These are phyloP conservation scores for Posidonia oceanica DNA, from an alignment of 116 monocot species.

Conservation along the genomic window DNA sequence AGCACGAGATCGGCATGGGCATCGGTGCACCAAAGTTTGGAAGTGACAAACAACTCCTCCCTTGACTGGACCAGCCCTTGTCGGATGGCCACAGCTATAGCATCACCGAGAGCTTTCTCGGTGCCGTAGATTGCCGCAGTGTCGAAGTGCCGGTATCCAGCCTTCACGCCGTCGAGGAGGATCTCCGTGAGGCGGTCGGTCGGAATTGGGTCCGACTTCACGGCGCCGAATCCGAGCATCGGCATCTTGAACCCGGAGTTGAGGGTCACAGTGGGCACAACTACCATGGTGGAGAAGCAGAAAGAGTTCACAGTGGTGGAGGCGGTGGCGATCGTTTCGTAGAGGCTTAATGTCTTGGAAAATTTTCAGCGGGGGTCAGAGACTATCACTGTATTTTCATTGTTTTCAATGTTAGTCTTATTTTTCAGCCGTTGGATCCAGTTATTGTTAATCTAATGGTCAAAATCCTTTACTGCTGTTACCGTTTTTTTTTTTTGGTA, in stretches of 20 bases:
- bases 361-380: too few relatives aligned
- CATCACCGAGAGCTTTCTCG: constrained; percentile 22
- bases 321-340: not conserved
- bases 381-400: too few relatives aligned
- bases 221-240: constrained; percentile 30
- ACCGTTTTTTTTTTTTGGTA: too few relatives aligned
- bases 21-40: constrained; percentile 37
- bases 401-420: too few relatives aligned
- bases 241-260: constrained; percentile 20
- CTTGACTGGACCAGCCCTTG: constrained; percentile 25
- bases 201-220: not conserved
- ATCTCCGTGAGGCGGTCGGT: not conserved
- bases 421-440: too few relatives aligned
- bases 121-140: constrained; percentile 25
- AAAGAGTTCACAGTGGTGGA: too few relatives aligned
- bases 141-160: constrained; percentile 52
- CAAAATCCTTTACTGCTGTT: too few relatives aligned
- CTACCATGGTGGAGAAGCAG: too few relatives aligned
- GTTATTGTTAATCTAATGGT: too few relatives aligned
- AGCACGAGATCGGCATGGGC: constrained; percentile 21
- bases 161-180: constrained; percentile 21
- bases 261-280: not conserved
- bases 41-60: constrained; percentile 35
- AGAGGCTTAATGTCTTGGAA: not conserved
- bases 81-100: constrained; percentile 22